Conservation (phyloP, 495 filamentous ascomycete species). For the Aspergillus sparsus region DNA sequence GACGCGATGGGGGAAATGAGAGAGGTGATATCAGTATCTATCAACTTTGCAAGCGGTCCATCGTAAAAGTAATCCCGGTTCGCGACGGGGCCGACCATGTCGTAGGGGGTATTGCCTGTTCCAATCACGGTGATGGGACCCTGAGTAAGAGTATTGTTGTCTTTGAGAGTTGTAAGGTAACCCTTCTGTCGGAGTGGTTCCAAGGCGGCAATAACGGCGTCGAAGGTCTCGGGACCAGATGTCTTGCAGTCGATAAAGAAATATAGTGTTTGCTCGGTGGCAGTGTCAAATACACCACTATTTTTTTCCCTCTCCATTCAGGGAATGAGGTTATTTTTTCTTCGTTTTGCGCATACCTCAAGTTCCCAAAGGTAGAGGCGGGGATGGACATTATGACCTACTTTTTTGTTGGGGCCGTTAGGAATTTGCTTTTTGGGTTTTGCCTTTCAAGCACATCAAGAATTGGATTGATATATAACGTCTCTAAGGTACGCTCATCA, state of each 20-base stretch:
- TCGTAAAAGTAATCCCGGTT: slow-evolving; percentile 65
- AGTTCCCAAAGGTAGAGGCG: not conserved
- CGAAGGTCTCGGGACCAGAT: slow-evolving; percentile 50
- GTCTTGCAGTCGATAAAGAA: slow-evolving; percentile 76
- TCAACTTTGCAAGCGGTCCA: slow-evolving; percentile 53
- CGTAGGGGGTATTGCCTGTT: slow-evolving; percentile 76
- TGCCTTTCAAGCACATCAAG: slow-evolving; percentile 53
- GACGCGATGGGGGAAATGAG: slow-evolving; percentile 56
- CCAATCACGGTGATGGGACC: slow-evolving; percentile 75
- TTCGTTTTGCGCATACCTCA: not conserved
- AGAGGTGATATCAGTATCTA: slow-evolving; percentile 41
- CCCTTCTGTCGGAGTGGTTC: slow-evolving; percentile 62
- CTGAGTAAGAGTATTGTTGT: slow-evolving; percentile 44
- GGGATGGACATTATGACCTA: slow-evolving; percentile 16
- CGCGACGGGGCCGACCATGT: slow-evolving; percentile 52
- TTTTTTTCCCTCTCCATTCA: not conserved
- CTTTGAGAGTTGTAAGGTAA: slow-evolving; percentile 60
- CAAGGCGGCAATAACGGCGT: slow-evolving; percentile 61
- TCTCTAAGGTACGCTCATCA: slow-evolving; percentile 52
- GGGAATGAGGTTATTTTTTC: not conserved
- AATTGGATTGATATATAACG: slow-evolving; percentile 60
- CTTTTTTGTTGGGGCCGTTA: slow-evolving; percentile 43
- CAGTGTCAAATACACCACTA: slow-evolving; percentile 51
- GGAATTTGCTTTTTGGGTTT: slow-evolving; percentile 43
- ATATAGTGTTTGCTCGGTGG: slow-evolving; percentile 60